These are phyloP conservation scores for Kuraishia cidri DNA, from an alignment of 805 yeast genomes.

Conservation along the genomic window DNA sequence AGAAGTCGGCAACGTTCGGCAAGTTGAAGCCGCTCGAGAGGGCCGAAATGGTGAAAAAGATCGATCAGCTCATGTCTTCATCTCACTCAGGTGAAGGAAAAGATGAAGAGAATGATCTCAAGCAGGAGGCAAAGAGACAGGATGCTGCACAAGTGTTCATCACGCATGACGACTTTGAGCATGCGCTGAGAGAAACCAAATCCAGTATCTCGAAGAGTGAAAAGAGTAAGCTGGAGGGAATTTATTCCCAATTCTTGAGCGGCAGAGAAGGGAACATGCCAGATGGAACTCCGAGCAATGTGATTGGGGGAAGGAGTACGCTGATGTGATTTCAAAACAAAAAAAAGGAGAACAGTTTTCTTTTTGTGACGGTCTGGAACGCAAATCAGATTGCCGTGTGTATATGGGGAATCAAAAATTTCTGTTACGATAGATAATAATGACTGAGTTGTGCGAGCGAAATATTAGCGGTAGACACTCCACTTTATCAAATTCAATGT, in stretches of 20 bases:
- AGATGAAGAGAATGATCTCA: constrained; percentile 2
- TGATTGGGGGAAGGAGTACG: constrained; percentile 79
- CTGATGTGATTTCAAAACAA: constrained; percentile 45
- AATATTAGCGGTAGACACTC: neutral
- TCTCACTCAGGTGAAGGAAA: constrained; percentile 4
- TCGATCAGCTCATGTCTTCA: constrained; percentile 7
- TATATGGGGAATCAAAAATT: no score
- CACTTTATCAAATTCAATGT: no score
- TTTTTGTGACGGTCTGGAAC: no score
- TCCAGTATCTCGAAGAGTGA: constrained; percentile 84
- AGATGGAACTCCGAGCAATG: constrained; percentile 69
- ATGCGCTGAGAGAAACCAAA: constrained; percentile 67
- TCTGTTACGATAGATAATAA: no score
- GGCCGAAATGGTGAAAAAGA: constrained; percentile 9
- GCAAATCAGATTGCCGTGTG: no score
- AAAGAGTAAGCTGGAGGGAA: constrained; percentile 44
- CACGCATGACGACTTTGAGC: constrained; percentile 41
- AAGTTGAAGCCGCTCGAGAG: constrained; percentile 5
- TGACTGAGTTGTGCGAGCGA: no score
- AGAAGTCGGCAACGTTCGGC: constrained; percentile 3
- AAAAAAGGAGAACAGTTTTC: neutral
- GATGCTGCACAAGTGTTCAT: constrained; percentile 29
- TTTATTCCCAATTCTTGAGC: constrained; percentile 66
- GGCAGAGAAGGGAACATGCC: constrained; percentile 82
- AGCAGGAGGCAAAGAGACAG: constrained; percentile 5